Conservation (phyloP, 2,329 filamentous ascomycete genomes). For the Camillea tinctor region DNA sequence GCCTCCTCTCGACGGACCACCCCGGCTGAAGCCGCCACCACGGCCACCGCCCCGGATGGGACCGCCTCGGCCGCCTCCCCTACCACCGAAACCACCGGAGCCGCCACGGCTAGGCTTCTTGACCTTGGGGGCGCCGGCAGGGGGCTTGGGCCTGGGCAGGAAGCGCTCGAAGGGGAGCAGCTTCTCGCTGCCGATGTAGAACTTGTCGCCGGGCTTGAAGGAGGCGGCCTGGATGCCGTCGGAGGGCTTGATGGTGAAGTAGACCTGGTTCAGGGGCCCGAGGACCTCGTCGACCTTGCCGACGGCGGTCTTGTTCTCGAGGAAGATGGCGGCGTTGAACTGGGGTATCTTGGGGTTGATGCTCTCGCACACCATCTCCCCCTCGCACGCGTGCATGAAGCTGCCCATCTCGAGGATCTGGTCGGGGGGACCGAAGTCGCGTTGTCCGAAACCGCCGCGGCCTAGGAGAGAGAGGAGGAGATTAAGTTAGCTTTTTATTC, state of each 20-base stretch:
- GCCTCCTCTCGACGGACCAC: constrained; percentile 48
- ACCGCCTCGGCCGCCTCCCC: constrained; percentile 46
- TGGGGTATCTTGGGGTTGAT: constrained; percentile 95
- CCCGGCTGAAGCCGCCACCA: constrained; percentile 49
- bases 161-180: constrained; percentile 93
- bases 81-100: constrained; percentile 58
- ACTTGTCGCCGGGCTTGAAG: constrained; percentile 96
- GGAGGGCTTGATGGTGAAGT: constrained; percentile 96
- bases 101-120: constrained; percentile 70
- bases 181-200: constrained; percentile 94
- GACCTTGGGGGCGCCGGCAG: constrained; percentile 60
- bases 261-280: constrained; percentile 95
- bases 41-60: constrained; percentile 32
- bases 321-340: constrained; percentile 98
- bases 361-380: constrained; percentile 96
- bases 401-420: constrained; percentile 73
- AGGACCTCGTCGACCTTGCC: constrained; percentile 98
- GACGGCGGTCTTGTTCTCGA: constrained; percentile 95
- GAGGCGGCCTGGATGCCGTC: constrained; percentile 93
- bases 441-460: constrained; percentile 34
- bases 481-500: constrained; percentile 3
- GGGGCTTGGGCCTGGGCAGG: constrained; percentile 85
- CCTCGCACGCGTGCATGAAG: constrained; percentile 92
- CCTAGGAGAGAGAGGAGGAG: constrained; percentile 15
- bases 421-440: constrained; percentile 35